phyloP scores from a whole-genome alignment of 495 filamentous ascomycete species.

The Podospora bellae-mahoneyi region DNA sequence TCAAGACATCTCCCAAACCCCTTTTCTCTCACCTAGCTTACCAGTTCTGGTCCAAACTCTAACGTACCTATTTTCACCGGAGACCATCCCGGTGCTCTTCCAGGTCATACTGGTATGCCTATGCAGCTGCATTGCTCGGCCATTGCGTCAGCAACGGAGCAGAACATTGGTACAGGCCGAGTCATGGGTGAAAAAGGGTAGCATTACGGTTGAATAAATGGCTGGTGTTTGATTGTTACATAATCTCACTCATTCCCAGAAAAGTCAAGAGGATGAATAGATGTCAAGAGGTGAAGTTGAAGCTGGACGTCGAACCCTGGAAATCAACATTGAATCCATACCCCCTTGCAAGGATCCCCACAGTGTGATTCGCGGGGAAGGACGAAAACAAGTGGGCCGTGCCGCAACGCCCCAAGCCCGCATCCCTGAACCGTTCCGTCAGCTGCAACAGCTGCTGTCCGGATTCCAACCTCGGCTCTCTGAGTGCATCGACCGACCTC shows the following conservation, averaged over 20 bases:
- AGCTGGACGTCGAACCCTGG: neutral
- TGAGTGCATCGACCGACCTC: constrained; percentile 4
- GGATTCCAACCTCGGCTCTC: constrained; percentile 21
- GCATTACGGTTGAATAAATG: neutral
- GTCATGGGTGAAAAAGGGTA: neutral
- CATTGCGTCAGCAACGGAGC: neutral
- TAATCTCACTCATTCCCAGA: too few relatives aligned
- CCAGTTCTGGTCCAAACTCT: constrained; percentile 2
- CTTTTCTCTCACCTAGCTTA: neutral
- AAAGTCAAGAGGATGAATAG: neutral
- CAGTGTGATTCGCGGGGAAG: neutral
- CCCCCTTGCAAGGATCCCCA: neutral
- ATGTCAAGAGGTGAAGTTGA: neutral
- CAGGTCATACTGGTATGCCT: neutral
- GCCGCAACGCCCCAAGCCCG: neutral
- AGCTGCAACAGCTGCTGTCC: constrained; percentile 1
- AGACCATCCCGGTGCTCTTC: neutral
- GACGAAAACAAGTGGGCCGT: neutral
- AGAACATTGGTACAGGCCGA: neutral
- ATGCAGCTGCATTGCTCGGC: constrained; percentile 1
- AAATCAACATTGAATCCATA: neutral
- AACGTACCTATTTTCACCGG: neutral
- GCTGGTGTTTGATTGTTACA: neutral
- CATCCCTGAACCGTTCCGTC: constrained; percentile 1
- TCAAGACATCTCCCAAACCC: neutral